Evolutionary conservation across 2,329 filamentous ascomycete genomes (phyloP).

Genomic region (Trichoderma polysporum): DNA sequence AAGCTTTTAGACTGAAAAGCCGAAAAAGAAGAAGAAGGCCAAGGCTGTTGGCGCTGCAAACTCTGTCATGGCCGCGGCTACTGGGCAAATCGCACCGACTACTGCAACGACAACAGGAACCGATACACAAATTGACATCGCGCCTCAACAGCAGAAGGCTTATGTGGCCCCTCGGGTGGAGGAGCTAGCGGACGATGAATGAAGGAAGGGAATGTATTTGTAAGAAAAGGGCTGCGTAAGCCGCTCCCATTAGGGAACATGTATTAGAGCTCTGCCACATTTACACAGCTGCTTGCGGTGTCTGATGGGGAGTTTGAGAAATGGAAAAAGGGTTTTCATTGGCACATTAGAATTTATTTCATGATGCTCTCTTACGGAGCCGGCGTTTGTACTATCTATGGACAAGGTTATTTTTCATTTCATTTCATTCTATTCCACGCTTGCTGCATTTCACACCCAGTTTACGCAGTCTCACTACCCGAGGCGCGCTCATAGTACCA

Average conservation of each 20-base stretch:
- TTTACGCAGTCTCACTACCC: conserved; percentile 29
- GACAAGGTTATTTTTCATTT: background rate
- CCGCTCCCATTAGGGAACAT: background rate
- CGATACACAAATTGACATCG: conserved; percentile 52
- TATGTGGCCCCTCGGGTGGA: conserved; percentile 55
- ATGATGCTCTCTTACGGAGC: conserved; percentile 3
- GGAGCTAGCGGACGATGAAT: conserved; percentile 53
- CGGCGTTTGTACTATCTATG: conserved; percentile 16
- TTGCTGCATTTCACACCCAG: background rate
- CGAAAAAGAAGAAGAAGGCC: conserved; percentile 58
- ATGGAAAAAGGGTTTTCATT: background rate
- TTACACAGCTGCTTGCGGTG: background rate
- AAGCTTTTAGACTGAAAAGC: conserved; percentile 35
- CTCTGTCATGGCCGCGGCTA: conserved; percentile 50
- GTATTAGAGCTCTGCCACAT: background rate
- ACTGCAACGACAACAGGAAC: conserved; percentile 58
- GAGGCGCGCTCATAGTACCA: conserved; percentile 53
- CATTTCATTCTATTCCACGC: background rate
- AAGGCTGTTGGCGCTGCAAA: conserved; percentile 42
- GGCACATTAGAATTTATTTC: background rate
- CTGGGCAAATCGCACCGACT: conserved; percentile 53
- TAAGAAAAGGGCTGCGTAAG: background rate
- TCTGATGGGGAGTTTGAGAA: background rate
- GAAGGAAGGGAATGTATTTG: conserved; percentile 20
- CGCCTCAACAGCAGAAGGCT: conserved; percentile 38